Evolutionary conservation across 2,329 filamentous ascomycete genomes (phyloP).

Genomic region (Colletotrichum phormii): DNA sequence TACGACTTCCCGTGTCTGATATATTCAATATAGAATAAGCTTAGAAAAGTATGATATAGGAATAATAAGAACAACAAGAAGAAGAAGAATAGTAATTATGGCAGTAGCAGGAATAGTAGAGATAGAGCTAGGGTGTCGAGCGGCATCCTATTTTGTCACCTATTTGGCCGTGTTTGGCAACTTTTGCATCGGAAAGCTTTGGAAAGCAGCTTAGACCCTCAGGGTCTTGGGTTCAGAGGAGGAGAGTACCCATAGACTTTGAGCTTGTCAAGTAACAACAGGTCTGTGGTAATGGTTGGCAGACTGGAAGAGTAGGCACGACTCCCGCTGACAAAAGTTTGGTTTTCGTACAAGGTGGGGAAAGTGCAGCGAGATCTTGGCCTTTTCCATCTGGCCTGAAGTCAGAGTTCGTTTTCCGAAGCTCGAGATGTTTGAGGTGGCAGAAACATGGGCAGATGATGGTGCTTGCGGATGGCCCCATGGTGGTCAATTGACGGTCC

Average conservation of each 20-base stretch:
- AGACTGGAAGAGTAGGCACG: not conserved
- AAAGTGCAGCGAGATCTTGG: not conserved
- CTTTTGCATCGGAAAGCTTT: not conserved
- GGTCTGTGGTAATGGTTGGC: not conserved
- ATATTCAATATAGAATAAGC: too few species aligned
- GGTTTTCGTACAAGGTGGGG: not conserved
- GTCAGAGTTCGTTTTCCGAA: slow-evolving; percentile 28
- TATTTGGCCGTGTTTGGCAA: not conserved
- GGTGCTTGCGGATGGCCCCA: slow-evolving; percentile 28
- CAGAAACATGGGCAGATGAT: slow-evolving; percentile 31
- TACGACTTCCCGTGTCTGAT: too few species aligned
- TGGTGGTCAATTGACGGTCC: slow-evolving; percentile 12
- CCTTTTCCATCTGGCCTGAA: slow-evolving; percentile 16
- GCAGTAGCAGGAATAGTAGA: too few species aligned
- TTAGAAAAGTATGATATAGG: too few species aligned
- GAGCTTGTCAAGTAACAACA: not conserved
- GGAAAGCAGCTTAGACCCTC: not conserved
- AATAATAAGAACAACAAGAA: too few species aligned
- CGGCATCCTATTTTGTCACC: too few species aligned
- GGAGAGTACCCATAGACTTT: not conserved
- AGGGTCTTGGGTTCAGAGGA: not conserved
- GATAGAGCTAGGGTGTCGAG: too few species aligned
- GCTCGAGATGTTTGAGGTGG: slow-evolving; percentile 32
- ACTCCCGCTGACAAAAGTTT: slow-evolving; percentile 18
- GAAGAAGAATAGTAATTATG: too few species aligned